Percentiles rank a stretch among this genome's conserved stretches.
phyloP scores from a whole-genome alignment of 2,329 filamentous ascomycete species.

The Fusarium agapanthi region DNA sequence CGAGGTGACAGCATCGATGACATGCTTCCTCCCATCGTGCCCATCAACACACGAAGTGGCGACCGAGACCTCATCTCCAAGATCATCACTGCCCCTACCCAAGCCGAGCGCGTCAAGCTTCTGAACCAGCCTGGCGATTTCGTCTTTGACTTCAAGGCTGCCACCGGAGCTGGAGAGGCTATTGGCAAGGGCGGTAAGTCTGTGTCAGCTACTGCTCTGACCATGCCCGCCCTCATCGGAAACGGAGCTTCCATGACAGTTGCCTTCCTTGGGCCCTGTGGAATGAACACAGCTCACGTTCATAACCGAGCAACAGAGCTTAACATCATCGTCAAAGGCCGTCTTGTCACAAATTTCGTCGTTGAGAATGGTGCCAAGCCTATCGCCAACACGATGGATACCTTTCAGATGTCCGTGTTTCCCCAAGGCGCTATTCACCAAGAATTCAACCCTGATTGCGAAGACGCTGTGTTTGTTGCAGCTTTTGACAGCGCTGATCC shows the following conservation, averaged over 20 bases:
- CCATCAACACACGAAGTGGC: slow-evolving; percentile 21
- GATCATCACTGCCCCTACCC: slow-evolving; percentile 44
- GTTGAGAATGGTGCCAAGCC: slow-evolving; percentile 31
- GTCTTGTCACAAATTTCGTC: slow-evolving; percentile 8
- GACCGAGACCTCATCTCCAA: slow-evolving; percentile 42
- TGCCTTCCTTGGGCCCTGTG: slow-evolving; percentile 1
- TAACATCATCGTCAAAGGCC: slow-evolving; percentile 14
- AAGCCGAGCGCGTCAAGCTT: slow-evolving; percentile 45
- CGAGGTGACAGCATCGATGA: slow-evolving; percentile 8
- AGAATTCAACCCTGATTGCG: slow-evolving; percentile 62
- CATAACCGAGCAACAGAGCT: slow-evolving; percentile 14
- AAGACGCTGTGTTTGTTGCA: slow-evolving; percentile 58
- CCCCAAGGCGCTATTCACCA: slow-evolving; percentile 60
- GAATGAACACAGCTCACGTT: slow-evolving; percentile 18
- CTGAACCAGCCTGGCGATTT: slow-evolving; percentile 15
- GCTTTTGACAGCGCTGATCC: slow-evolving; percentile 57
- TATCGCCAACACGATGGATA: slow-evolving; percentile 50
- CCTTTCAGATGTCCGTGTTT: slow-evolving; percentile 58
- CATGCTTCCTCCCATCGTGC: slow-evolving; percentile 15
- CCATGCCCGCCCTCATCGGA: slow-evolving; percentile 19
- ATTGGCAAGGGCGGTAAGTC: not conserved
- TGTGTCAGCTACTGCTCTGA: slow-evolving; percentile 3
- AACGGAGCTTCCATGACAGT: slow-evolving; percentile 17
- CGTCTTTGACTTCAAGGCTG: slow-evolving; percentile 10
- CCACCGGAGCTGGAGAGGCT: not conserved